phyloP scores from a whole-genome alignment of 208 protist species.

The Trypanosoma scelopori region DNA sequence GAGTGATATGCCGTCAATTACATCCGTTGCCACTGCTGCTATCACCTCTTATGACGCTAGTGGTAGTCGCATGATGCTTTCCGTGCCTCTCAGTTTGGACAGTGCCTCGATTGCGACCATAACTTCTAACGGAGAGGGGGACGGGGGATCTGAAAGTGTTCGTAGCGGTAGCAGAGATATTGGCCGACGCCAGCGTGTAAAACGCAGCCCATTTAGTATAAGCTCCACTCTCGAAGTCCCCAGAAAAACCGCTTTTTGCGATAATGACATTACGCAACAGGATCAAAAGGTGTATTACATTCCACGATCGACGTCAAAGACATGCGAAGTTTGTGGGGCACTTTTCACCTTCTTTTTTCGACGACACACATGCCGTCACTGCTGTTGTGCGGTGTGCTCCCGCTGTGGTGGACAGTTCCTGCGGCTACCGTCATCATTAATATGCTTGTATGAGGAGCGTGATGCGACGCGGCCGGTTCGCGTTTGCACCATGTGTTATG shows the following conservation, averaged over 20 bases:
- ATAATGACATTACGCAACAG: not conserved
- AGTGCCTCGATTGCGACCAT: not conserved
- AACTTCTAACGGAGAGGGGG: not conserved
- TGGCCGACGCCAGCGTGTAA: not conserved
- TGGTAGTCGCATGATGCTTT: not conserved
- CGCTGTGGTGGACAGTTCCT: conserved; percentile 22
- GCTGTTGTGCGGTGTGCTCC: conserved; percentile 18
- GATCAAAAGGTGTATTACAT: conserved; percentile 2
- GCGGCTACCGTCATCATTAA: conserved; percentile 11
- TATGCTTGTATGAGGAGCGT: conserved; percentile 14
- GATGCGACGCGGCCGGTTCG: conserved; percentile 19
- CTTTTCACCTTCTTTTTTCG: conserved; percentile 28
- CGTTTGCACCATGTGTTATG: conserved; percentile 20
- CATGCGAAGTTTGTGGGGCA: conserved; percentile 21
- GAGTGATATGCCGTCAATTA: too few species aligned
- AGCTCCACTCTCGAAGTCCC: not conserved
- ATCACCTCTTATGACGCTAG: not conserved
- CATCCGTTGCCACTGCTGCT: not conserved
- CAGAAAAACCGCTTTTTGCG: not conserved
- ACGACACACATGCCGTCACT: conserved; percentile 24
- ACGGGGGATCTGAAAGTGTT: not conserved
- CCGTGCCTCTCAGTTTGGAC: not conserved
- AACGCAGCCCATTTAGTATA: not conserved
- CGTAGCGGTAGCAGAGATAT: not conserved
- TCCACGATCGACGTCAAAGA: not conserved